phyloP scores from a whole-genome alignment of 495 filamentous ascomycete species.

The Daldinia childiae region DNA sequence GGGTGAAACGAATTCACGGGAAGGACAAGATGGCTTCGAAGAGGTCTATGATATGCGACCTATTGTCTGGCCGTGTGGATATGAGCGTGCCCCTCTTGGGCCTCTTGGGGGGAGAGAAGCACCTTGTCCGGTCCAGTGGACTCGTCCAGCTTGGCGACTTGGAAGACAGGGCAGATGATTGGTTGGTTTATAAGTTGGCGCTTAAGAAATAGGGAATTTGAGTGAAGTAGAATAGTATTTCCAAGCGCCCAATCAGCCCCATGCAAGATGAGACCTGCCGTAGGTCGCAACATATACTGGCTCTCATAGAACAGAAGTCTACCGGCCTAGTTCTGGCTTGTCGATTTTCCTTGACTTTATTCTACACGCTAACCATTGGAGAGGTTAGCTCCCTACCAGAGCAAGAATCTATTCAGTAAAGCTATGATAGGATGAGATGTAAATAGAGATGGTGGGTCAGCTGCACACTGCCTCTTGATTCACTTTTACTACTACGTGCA shows the following conservation, averaged over 20 bases:
- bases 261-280: conserved; percentile 18
- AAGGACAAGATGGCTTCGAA: conserved; percentile 32
- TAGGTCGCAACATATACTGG: conserved; percentile 29
- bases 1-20: conserved; percentile 34
- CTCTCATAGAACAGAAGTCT: conserved; percentile 15
- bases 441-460: conserved; percentile 1
- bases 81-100: conserved; percentile 8
- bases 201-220: conserved; percentile 41
- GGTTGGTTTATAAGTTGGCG: conserved; percentile 30
- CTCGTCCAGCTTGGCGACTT: conserved; percentile 32
- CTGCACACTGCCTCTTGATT: background rate
- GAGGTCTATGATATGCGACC: conserved; percentile 44
- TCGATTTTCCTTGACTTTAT: conserved; percentile 20
- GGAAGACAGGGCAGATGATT: conserved; percentile 32
- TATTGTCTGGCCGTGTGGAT: conserved; percentile 26
- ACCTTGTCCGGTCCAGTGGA: conserved; percentile 33
- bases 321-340: conserved; percentile 4
- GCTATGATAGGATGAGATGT: background rate
- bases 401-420: background rate
- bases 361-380: background rate
- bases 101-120: conserved; percentile 28
- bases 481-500: background rate
- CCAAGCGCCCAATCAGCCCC: conserved; percentile 43
- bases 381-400: background rate
- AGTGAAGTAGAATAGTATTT: conserved; percentile 34